phyloP scores from a whole-genome alignment of 768 basidiomycete species.

The Trametes maxima region DNA sequence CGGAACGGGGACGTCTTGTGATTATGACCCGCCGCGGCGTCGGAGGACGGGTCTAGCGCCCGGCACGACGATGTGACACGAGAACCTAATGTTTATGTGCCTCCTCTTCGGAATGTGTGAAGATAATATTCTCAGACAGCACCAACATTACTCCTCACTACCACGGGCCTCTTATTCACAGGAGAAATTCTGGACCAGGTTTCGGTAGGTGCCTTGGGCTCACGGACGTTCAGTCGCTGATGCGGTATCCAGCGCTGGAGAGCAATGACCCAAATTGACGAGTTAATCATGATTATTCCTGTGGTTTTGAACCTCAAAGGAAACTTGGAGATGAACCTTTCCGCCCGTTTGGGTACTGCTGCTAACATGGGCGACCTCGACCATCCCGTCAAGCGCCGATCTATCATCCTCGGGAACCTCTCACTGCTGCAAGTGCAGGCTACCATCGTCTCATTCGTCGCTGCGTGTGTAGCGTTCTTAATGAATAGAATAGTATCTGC shows the following conservation, averaged over 20 bases:
- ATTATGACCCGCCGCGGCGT: no score
- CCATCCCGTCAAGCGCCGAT: conserved; percentile 57
- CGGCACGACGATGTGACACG: no score
- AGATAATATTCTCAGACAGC: conserved; percentile 57
- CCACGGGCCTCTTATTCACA: conserved; percentile 84
- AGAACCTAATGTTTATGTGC: no score
- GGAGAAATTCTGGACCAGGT: conserved; percentile 89
- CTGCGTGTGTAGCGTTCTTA: conserved; percentile 75
- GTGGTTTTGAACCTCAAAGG: conserved; percentile 95
- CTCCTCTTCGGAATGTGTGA: neutral
- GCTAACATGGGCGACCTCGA: conserved; percentile 94
- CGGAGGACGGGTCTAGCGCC: no score
- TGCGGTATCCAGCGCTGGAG: conserved; percentile 65
- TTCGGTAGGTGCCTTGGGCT: conserved; percentile 55
- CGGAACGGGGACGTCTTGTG: no score
- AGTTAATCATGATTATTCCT: conserved; percentile 95
- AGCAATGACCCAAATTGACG: conserved; percentile 88
- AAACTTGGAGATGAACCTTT: conserved; percentile 99
- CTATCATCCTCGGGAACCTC: conserved; percentile 80
- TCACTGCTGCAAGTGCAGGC: conserved; percentile 92
- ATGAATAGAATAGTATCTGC: conserved; percentile 64
- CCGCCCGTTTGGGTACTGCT: conserved; percentile 91
- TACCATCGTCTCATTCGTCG: conserved; percentile 83
- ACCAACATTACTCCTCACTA: conserved; percentile 83
- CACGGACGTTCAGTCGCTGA: neutral